Evolutionary conservation across 1,139 yeast species (phyloP).

Genomic region (Magnusiomyces sp.): DNA sequence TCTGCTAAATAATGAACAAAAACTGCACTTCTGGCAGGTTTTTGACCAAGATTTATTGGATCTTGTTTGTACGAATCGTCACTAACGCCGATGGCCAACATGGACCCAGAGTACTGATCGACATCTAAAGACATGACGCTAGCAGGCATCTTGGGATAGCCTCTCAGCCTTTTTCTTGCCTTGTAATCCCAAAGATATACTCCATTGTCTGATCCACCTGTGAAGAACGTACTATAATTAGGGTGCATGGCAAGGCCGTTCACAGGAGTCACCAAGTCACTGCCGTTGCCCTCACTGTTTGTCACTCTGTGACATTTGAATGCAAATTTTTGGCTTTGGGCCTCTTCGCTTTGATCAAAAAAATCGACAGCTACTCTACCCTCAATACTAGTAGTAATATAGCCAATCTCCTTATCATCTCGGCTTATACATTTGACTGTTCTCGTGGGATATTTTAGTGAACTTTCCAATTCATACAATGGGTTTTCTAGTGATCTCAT

Average conservation of each 20-base stretch:
- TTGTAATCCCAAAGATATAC: conserved; percentile 73
- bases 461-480: conserved; percentile 51
- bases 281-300: conserved; percentile 35
- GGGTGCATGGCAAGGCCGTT: conserved; percentile 55
- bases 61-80: conserved; percentile 24
- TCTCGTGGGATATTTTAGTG: conserved; percentile 64
- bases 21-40: neutral
- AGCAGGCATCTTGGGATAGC: conserved; percentile 44
- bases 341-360: conserved; percentile 41
- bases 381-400: conserved; percentile 73
- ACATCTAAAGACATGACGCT: conserved; percentile 47
- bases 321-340: conserved; percentile 53
- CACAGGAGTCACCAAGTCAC: conserved; percentile 68
- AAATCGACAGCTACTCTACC: conserved; percentile 82
- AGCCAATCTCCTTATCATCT: conserved; percentile 43
- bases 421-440: conserved; percentile 50
- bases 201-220: conserved; percentile 74
- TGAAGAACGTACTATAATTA: conserved; percentile 43
- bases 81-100: conserved; percentile 45
- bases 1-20: neutral
- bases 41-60: conserved; percentile 13
- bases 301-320: conserved; percentile 70
- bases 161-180: conserved; percentile 52
- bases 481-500: conserved; percentile 41
- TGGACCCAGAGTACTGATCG: conserved; percentile 24